phyloP scores from a whole-genome alignment of 371 early-diverging fungal species.

The Chytridium lagenaria region DNA sequence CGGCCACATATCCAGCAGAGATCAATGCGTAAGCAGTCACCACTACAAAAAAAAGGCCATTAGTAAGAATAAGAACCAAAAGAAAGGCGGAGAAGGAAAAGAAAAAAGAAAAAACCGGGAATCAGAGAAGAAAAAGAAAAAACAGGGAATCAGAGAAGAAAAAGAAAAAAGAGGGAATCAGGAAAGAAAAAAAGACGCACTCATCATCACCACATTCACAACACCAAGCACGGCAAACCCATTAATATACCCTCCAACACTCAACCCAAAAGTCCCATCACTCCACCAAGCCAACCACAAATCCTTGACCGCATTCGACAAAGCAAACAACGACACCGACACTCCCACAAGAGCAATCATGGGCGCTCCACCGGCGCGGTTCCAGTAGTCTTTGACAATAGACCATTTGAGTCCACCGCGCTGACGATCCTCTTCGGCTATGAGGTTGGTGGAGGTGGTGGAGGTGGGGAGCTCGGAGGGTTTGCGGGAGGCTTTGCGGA shows the following conservation, averaged over 20 bases:
- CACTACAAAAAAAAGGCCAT: background rate
- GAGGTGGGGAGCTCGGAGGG: background rate
- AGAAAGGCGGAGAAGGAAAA: no score
- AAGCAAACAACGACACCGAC: background rate
- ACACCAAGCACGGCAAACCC: background rate
- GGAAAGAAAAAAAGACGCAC: background rate
- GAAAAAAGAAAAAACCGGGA: no score
- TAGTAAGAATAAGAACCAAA: background rate
- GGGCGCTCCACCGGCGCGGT: background rate
- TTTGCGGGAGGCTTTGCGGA: background rate
- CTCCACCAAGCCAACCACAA: conserved; percentile 32
- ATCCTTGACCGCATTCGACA: background rate
- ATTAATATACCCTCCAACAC: background rate
- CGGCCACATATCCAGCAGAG: background rate
- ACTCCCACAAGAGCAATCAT: background rate
- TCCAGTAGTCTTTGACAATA: background rate
- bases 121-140: background rate
- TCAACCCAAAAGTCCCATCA: background rate
- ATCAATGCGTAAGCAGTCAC: background rate
- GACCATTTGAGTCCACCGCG: background rate
- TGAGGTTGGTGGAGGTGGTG: no score
- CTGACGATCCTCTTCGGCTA: conserved; percentile 6
- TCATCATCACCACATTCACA: background rate
- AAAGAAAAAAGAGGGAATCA: background rate
- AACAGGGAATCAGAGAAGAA: no score